These are phyloP conservation scores for Colletotrichum graminicola DNA, from an alignment of 2,329 filamentous ascomycete genomes.

Conservation along the genomic window DNA sequence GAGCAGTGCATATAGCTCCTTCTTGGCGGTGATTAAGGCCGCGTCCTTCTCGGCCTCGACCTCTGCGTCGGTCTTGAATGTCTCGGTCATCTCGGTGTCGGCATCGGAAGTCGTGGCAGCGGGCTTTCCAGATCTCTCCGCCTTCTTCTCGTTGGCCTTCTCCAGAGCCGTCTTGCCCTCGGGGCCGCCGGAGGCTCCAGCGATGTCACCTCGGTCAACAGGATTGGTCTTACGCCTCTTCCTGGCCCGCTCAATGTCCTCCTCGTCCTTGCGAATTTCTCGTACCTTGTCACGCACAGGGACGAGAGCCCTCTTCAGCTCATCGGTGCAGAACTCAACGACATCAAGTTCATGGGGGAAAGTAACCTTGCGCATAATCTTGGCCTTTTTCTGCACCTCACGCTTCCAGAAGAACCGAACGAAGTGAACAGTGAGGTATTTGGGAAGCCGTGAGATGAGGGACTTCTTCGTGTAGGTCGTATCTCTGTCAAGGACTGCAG, in stretches of 20 bases:
- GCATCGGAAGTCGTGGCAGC: slow-evolving; percentile 63
- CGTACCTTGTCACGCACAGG: slow-evolving; percentile 97
- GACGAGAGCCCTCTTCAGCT: slow-evolving; percentile 83
- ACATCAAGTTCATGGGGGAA: slow-evolving; percentile 95
- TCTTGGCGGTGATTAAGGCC: slow-evolving; percentile 83
- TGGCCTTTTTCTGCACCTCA: slow-evolving; percentile 96
- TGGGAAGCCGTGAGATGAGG: slow-evolving; percentile 89
- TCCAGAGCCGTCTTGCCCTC: slow-evolving; percentile 65
- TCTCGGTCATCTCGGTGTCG: slow-evolving; percentile 79
- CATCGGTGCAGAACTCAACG: slow-evolving; percentile 95
- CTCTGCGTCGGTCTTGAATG: slow-evolving; percentile 94
- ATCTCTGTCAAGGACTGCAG: slow-evolving; percentile 80
- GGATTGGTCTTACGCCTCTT: slow-evolving; percentile 86
- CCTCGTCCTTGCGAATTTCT: slow-evolving; percentile 93
- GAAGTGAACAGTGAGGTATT: slow-evolving; percentile 97
- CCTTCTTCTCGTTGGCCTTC: slow-evolving; percentile 56
- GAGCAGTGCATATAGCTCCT: slow-evolving; percentile 85
- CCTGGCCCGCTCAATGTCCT: slow-evolving; percentile 89
- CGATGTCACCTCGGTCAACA: slow-evolving; percentile 59
- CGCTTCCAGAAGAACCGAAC: slow-evolving; percentile 98
- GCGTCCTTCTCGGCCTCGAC: slow-evolving; percentile 87
- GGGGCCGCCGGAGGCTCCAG: slow-evolving; percentile 58
- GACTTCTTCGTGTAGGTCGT: slow-evolving; percentile 90
- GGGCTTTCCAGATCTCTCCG: slow-evolving; percentile 52
- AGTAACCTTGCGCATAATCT: slow-evolving; percentile 99